Percentiles rank a stretch among this genome's conserved stretches.
Conservation (phyloP, 73 alveolate genomes). For the Stentor coeruleus region DNA sequence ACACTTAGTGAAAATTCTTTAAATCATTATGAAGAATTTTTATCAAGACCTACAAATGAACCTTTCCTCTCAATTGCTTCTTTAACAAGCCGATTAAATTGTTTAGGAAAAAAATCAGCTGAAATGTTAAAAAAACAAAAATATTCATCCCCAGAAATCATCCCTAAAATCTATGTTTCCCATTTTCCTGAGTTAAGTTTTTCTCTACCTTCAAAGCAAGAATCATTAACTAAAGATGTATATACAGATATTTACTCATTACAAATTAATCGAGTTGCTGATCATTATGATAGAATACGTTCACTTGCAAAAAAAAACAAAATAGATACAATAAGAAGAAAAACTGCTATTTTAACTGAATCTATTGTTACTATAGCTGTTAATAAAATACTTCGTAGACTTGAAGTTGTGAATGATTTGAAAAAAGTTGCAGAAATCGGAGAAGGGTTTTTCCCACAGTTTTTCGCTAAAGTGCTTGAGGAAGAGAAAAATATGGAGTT, state of each 20-base stretch:
- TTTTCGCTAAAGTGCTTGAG: no score
- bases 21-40: not conserved
- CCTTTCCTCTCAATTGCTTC: no score
- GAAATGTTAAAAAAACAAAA: not conserved
- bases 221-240: not conserved
- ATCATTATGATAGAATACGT: not conserved
- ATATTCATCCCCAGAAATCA: not conserved
- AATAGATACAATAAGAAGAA: no score
- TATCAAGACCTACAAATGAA: not conserved
- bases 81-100: not conserved
- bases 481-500: no score
- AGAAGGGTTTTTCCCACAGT: no score
- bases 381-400: no score
- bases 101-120: not conserved
- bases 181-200: not conserved
- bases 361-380: no score
- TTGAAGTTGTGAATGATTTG: no score
- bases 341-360: no score
- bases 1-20: not conserved
- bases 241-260: not conserved
- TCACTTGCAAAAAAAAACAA: no score
- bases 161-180: not conserved
- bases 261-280: not conserved
- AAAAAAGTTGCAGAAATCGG: no score
- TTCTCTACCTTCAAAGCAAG: not conserved